phyloP scores from a whole-genome alignment of 2,329 filamentous ascomycete genomes.

The Graphiopsis chlorocephala region DNA sequence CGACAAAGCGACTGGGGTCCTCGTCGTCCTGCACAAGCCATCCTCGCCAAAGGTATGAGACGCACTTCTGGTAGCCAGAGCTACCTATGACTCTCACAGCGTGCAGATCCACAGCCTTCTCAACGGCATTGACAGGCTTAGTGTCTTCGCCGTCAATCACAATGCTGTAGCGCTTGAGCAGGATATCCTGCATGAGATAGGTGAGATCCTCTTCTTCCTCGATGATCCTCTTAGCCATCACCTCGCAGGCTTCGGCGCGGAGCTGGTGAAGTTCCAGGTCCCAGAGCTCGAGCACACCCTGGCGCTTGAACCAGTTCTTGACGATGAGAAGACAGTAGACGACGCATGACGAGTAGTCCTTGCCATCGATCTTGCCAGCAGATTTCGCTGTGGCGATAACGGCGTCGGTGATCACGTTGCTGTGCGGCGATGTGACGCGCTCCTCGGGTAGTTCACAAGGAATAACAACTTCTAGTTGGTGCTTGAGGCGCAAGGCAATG shows the following conservation, averaged over 20 bases:
- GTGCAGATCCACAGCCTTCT: constrained; percentile 90
- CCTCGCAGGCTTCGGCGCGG: constrained; percentile 79
- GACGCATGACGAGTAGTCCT: constrained; percentile 71
- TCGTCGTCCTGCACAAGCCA: constrained; percentile 97
- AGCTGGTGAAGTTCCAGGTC: constrained; percentile 80
- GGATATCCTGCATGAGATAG: constrained; percentile 75
- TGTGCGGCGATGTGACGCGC: constrained; percentile 75
- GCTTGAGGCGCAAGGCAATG: constrained; percentile 82
- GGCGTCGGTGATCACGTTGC: constrained; percentile 73
- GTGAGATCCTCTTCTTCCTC: constrained; percentile 76
- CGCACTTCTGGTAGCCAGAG: constrained; percentile 93
- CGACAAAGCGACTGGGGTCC: constrained; percentile 83
- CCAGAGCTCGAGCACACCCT: constrained; percentile 81
- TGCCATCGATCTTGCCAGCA: constrained; percentile 56
- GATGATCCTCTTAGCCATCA: constrained; percentile 85
- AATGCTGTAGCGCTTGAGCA: constrained; percentile 87
- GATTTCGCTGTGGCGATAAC: constrained; percentile 79
- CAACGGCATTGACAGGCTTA: constrained; percentile 79
- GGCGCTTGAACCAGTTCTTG: constrained; percentile 73
- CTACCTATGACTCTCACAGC: constrained; percentile 84
- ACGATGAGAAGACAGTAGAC: constrained; percentile 78
- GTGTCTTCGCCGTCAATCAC: constrained; percentile 69
- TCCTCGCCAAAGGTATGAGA: constrained; percentile 86
- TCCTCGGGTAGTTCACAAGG: constrained; percentile 83
- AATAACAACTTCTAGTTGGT: constrained; percentile 83